Base-by-base conservation (phyloP, 2,329 filamentous ascomycete species). In the Podosphaera fusca region DNA sequence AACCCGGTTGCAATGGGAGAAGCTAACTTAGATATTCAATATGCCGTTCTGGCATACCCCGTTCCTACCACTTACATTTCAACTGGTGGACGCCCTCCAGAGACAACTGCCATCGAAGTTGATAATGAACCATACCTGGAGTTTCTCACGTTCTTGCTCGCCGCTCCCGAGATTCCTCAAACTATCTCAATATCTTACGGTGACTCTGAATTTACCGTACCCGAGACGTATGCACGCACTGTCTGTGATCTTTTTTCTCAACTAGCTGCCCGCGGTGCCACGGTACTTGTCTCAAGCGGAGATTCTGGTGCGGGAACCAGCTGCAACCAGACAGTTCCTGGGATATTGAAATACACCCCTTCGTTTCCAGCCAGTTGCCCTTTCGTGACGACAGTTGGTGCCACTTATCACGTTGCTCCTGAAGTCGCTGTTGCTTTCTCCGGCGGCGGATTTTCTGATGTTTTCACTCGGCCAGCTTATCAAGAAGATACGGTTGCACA, bases 71-170 rank as follows among this genome's bases (percentile, higher is more conserved):
- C 70, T 7, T 74, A 74, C 54, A 82, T 74, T 66, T 75, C 74
- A 2, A 79, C 76, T 7, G 78, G 74, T 31, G 79, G 78, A 21
- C 76, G 75, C 63, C 68, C 71, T 9, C 72, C 77, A 0, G 78
- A 75, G 66, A 72, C 78, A 46, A 61, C 70, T 4, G 56, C 56
- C 7, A 61, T 67, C 61, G 56, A 70, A 66, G 74, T 81, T 66
- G 74, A 72, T 61, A 86, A 85, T 66, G 83, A 87, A 69, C 81
- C 81, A 0, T 85, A 84, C 67, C 70, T 84, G 1, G 73, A 73
- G 12, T 84, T 77, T 71, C 70, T 84, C 6, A 72, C 77, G 57
- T 77, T 78, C 66, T 66, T 84, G 1, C 75, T 77, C 60, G 63
- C 68, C 0, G 73, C 75, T 59, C 63, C 68, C 29, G 67, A 75